Base-by-base conservation (phyloP, 495 filamentous ascomycete species). In the Aspergillus funiculosus region DNA sequence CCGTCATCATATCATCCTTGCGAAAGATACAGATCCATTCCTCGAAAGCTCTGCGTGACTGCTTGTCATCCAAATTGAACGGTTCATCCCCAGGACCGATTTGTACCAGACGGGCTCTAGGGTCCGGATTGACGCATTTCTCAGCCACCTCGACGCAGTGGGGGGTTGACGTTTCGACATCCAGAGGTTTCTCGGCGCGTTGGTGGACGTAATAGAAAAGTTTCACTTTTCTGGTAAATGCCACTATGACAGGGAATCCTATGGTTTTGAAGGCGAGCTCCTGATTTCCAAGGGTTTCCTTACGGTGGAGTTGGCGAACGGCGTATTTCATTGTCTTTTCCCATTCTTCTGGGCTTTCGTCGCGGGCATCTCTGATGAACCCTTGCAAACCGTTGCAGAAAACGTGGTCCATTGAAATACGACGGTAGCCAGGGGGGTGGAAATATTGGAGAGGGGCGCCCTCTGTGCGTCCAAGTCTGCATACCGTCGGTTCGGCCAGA, bases 301-400 rank as follows among this genome's bases (percentile, higher is more conserved):
- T 26, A 28, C 0, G 15, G 18, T 39, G 37, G 13, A 57, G 50
- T 20, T 41, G 15, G 11, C 13, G 37, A 4, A 51, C 17, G 5
- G 40, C 47, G 30, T 51, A 45, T 9, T 42, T 6, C 3, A 42
- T 17, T 1, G 44, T 46, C 15, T 32, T 26, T n/a, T 30, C 35
- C 54, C 54, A 58, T 27, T 58, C 54, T 18, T 43, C 34, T 8
- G 32, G n/a, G n/a, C 13, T 43, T 18, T 58, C 54, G n/a, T 53
- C 43, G 9, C 20, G n/a, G 0, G 35, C 21, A 38, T 39, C 25
- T 21, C 54, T 51, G 6, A 58, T 17, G 9, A 42, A 48, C 2
- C 30, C 46, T 7, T 35, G 40, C 14, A 58, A n/a, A 2, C 48
- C 44, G 22, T 39, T 53, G 31, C 43, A 46, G 30, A 4, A 41